Evolutionary conservation across 1,139 yeast genomes (phyloP).

Genomic region (Magnusiomyces tetraspermus): DNA sequence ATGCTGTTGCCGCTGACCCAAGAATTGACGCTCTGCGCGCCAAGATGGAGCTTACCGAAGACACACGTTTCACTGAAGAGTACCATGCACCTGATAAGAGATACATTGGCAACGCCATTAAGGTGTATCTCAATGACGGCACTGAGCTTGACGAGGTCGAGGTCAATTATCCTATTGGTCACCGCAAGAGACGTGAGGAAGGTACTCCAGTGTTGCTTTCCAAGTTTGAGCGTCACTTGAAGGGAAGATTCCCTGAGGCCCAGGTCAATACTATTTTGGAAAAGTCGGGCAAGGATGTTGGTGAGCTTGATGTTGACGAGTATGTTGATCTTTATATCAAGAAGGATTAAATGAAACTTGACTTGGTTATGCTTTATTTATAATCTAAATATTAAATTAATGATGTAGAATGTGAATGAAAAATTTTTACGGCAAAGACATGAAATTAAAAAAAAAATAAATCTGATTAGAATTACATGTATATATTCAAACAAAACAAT

Average conservation of each 20-base stretch:
- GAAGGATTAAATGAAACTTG: conserved; percentile 15
- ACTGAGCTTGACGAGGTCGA: conserved; percentile 43
- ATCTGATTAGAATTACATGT: too few species aligned
- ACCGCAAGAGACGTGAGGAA: conserved; percentile 47
- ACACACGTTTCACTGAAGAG: conserved; percentile 40
- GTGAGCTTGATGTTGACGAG: conserved; percentile 40
- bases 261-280: conserved; percentile 36
- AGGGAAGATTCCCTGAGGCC: conserved; percentile 36
- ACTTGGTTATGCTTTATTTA: too few species aligned
- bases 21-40: conserved; percentile 43
- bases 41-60: conserved; percentile 48
- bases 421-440: too few species aligned
- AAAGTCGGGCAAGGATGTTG: conserved; percentile 32
- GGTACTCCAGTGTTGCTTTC: conserved; percentile 46
- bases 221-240: conserved; percentile 44
- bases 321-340: conserved; percentile 39
- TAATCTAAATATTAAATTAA: too few species aligned
- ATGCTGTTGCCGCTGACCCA: conserved; percentile 43
- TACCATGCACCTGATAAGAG: conserved; percentile 50
- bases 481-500: too few species aligned
- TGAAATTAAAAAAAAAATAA: too few species aligned
- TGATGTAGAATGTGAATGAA: too few species aligned
- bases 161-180: conserved; percentile 51
- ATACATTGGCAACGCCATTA: conserved; percentile 46
- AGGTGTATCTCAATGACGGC: conserved; percentile 45